Evolutionary conservation across 2,329 filamentous ascomycete species (phyloP), one percentile per base, ranked within the genome.

Genomic region (Calonectria ilicicola): DNA sequence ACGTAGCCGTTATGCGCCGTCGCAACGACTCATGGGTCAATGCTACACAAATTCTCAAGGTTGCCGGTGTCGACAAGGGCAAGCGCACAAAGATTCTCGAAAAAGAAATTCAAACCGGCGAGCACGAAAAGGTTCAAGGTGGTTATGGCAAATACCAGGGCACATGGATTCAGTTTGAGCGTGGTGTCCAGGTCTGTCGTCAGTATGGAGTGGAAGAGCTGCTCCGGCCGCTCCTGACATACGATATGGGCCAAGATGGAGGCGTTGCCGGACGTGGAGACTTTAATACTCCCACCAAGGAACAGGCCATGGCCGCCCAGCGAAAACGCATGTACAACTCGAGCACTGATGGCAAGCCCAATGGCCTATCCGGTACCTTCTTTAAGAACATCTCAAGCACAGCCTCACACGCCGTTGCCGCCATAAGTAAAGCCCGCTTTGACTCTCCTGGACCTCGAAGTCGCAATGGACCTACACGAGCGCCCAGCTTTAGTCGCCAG

Each of bases 101-200:
- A 83, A 98, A 98, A 85, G 97, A 99, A 84, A 98, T 99, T 72
- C 91, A 98, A 75, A 97, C 94, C 0, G 97, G 97, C 80, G 95
- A 98, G 81, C 96, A 99, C 84, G 97, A 99, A 84, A 99, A 99
- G 85, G 96, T 99, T 3, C 97, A 99, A 83, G 97, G 97, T 40
- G 97, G 97, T 6, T 99, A 99, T 81, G 97, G 97, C 76, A 98
- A 98, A 87, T 99, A 99, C 81, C 97, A 99, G 86, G 97, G 97
- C 68, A 99, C 97, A 2, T 99, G 97, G 97, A 98, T 99, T 81
- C 95, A 94, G 81, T 98, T 98, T 81, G 94, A 96, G 63, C 92
- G 96, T 73, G 97, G 96, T 1, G 90, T 97, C 56, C 95, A 98
- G 81, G 96, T 99, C 79, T 98, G 97, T 84, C 92, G 94, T 49